Conservation (phyloP, 345 rosid genomes). For the Corchorus capsularis region DNA sequence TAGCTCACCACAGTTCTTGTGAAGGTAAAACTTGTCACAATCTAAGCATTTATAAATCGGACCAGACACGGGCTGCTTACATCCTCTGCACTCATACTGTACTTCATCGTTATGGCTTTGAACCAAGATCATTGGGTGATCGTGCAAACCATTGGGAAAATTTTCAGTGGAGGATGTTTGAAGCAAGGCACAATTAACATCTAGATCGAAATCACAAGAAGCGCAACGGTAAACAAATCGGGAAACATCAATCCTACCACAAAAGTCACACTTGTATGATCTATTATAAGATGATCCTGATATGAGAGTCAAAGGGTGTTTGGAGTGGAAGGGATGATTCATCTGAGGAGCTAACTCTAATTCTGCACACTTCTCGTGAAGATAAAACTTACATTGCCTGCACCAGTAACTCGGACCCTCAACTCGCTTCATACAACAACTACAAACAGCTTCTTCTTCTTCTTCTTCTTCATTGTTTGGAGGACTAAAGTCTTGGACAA, state of each 20-base stretch:
- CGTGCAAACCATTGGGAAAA: no score
- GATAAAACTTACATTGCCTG: background rate
- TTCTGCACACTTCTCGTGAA: background rate
- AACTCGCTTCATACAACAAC: no score
- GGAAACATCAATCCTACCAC: accelerated
- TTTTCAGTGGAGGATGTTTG: background rate
- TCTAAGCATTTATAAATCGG: no score
- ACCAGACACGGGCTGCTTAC: no score
- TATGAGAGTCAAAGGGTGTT: background rate
- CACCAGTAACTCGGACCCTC: background rate
- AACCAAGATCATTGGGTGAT: no score
- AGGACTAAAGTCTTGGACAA: no score
- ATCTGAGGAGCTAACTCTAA: background rate
- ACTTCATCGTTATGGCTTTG: no score
- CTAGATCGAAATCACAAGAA: background rate
- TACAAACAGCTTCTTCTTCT: no score
- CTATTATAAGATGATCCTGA: background rate
- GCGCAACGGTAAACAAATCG: background rate
- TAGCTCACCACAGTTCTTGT: background rate
- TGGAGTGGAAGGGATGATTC: background rate
- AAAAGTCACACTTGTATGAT: background rate
- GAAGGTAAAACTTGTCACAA: no score
- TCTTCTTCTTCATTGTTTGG: no score
- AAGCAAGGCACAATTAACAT: background rate
- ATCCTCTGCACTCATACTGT: no score